Evolutionary conservation across 257 asterid species (phyloP), one percentile per base, ranked within the genome.

Genomic region (Fraxinus anomala): DNA sequence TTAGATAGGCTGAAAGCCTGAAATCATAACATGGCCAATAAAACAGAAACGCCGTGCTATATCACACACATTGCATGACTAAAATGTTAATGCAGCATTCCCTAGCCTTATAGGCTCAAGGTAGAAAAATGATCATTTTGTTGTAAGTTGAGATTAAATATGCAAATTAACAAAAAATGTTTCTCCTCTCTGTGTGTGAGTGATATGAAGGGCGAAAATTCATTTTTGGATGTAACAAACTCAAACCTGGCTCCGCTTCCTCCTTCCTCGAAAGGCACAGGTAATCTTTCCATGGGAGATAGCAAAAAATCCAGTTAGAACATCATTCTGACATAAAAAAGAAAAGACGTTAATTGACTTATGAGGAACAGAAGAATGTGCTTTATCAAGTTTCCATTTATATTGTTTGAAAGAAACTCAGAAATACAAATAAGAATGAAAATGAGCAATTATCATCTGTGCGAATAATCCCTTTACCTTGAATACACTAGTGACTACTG

Each of bases 401-500:
- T 24, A 12, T 12, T 9, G 69, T 8, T 24, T 26, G 19, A 4
- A 63, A 63, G 69, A 2, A 61, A 61, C 33, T 6, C 33, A 23
- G 33, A 63, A 23, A 61, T 23, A 61, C 68, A 24, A 61, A 61
- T 24, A 61, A 21, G 68, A 61, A 24, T 21, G 68, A 61, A 10
- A 4, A 59, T 59, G 26, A 61, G 17, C 33, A 21, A 61, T 61
- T 13, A 61, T 23, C 69, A 11, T 63, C 19, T 10, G 19, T 1
- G 19, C 16, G 16, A 59, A 63, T 1, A n/a, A 63, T 26, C 69
- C 59, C 28, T 44, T 37, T 11, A 42, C 72, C 31, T n/a, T 68
- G 8, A 63, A 63, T 26, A 63, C 69, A 56, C 74, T 78, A 81
- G 65, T 68, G 42, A 68, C 47, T 30, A 23, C n/a, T 75, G 84